These are phyloP conservation scores for Fusarium goolgardi DNA, from an alignment of 2,329 filamentous ascomycete species.

Conservation along the genomic window DNA sequence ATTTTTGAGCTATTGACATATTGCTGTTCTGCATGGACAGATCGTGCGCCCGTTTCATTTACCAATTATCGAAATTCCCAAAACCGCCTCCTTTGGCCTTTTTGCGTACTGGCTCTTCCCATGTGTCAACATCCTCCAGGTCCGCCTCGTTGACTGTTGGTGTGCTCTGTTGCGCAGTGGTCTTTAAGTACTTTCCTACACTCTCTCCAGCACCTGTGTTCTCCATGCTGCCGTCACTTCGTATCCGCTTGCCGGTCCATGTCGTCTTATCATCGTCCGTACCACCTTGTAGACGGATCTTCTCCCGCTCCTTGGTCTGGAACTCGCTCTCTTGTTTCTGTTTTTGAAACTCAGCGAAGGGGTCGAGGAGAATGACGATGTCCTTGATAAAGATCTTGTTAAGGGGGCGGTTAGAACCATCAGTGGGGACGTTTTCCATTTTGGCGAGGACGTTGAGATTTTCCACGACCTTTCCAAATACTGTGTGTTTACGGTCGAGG, in stretches of 20 bases:
- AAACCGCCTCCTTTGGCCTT: slow-evolving; percentile 84
- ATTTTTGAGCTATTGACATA: slow-evolving; percentile 12
- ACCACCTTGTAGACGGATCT: slow-evolving; percentile 72
- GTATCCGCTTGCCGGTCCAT: slow-evolving; percentile 94
- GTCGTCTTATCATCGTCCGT: slow-evolving; percentile 90
- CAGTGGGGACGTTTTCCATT: slow-evolving; percentile 82
- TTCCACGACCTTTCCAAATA: slow-evolving; percentile 88
- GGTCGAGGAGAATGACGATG: slow-evolving; percentile 88
- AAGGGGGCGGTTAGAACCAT: slow-evolving; percentile 79
- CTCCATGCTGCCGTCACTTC: slow-evolving; percentile 71
- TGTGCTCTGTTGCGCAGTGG: slow-evolving; percentile 52
- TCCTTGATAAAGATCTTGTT: slow-evolving; percentile 85
- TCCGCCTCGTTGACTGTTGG: slow-evolving; percentile 68
- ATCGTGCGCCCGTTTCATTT: slow-evolving; percentile 31
- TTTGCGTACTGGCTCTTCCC: slow-evolving; percentile 80
- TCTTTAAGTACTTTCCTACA: slow-evolving; percentile 86
- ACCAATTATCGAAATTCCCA: slow-evolving; percentile 96
- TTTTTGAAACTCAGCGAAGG: slow-evolving; percentile 92
- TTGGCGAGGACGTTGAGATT: slow-evolving; percentile 76
- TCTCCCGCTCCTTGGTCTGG: slow-evolving; percentile 67
- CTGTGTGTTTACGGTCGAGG: slow-evolving; percentile 95
- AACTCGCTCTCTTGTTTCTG: slow-evolving; percentile 74
- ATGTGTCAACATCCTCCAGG: slow-evolving; percentile 71
- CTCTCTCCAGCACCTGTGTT: slow-evolving; percentile 55
- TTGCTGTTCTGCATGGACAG: slow-evolving; percentile 6